Evolutionary conservation across 805 yeast species (phyloP).

Genomic region (Lachancea cidri): DNA sequence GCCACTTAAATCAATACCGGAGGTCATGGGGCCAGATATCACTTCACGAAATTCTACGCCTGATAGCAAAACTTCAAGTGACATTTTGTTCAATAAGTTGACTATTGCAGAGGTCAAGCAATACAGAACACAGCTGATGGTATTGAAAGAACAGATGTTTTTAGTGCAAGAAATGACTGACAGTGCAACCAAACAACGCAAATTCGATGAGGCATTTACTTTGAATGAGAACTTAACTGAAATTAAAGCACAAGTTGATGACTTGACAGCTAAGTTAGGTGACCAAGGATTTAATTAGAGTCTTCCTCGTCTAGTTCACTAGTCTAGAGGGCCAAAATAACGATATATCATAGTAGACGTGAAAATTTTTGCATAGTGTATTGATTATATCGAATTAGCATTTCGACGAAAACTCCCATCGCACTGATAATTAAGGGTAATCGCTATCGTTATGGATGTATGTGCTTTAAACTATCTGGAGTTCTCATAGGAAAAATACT

Average conservation of each 20-base stretch:
- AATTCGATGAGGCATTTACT: conserved; percentile 69
- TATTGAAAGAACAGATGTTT: conserved; percentile 76
- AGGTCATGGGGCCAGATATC: conserved; percentile 31
- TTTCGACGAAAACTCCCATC: too few species aligned
- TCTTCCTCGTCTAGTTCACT: neutral
- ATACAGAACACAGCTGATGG: conserved; percentile 73
- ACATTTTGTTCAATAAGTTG: conserved; percentile 31
- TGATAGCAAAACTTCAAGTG: conserved; percentile 14
- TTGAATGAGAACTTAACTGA: conserved; percentile 56
- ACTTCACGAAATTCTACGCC: conserved; percentile 10
- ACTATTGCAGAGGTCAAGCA: conserved; percentile 51
- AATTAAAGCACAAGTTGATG: conserved; percentile 43
- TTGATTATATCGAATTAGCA: too few species aligned
- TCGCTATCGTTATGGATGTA: conserved; percentile 1
- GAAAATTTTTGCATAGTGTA: too few species aligned
- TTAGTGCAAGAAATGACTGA: conserved; percentile 61
- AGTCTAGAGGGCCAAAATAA: neutral
- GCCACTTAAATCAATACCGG: conserved; percentile 57
- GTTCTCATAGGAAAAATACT: neutral
- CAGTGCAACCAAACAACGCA: conserved; percentile 57
- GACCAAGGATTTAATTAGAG: conserved; percentile 38
- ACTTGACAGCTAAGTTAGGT: conserved; percentile 50
- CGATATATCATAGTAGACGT: too few species aligned
- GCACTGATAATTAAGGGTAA: too few species aligned
- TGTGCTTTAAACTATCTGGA: neutral